Evolutionary conservation across 1,139 yeast genomes (phyloP).

Genomic region (Waltiozyma sp.): DNA sequence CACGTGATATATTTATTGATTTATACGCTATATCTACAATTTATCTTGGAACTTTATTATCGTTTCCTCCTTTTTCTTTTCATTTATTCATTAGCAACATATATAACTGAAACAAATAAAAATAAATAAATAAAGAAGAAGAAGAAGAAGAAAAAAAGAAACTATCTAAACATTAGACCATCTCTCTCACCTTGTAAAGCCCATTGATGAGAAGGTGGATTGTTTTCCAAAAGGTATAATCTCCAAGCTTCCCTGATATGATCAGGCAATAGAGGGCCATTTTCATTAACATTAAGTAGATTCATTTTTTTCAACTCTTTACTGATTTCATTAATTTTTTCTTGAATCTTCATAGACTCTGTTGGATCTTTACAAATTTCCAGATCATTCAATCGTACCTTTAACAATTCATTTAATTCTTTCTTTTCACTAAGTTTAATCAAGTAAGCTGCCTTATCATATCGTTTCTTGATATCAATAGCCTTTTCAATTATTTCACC

Average conservation of each 20-base stretch:
- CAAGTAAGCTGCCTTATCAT: conserved; percentile 30
- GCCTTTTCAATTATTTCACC: conserved; percentile 86
- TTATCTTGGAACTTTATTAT: no score
- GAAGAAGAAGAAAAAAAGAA: no score
- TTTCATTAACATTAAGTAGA: conserved; percentile 14
- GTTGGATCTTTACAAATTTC: not conserved
- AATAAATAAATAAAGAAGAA: no score
- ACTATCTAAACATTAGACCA: conserved; percentile 47
- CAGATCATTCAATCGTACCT: conserved; percentile 15
- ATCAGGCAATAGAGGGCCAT: conserved; percentile 65
- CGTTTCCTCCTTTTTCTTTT: no score
- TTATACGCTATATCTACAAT: no score
- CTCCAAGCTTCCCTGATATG: conserved; percentile 89
- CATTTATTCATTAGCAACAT: no score
- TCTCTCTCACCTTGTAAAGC: conserved; percentile 65
- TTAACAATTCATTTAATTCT: conserved; percentile 19
- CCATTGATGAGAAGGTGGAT: conserved; percentile 58
- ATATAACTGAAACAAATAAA: no score
- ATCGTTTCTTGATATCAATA: conserved; percentile 49
- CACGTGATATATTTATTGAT: no score
- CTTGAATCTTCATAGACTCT: conserved; percentile 1
- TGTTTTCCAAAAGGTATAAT: conserved; percentile 50
- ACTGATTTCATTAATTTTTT: conserved; percentile 9
- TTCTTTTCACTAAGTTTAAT: conserved; percentile 23
- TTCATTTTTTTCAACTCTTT: conserved; percentile 12